Evolutionary conservation across 306 rosid genomes (phyloP).

Genomic region (Prunus kanzakura): DNA sequence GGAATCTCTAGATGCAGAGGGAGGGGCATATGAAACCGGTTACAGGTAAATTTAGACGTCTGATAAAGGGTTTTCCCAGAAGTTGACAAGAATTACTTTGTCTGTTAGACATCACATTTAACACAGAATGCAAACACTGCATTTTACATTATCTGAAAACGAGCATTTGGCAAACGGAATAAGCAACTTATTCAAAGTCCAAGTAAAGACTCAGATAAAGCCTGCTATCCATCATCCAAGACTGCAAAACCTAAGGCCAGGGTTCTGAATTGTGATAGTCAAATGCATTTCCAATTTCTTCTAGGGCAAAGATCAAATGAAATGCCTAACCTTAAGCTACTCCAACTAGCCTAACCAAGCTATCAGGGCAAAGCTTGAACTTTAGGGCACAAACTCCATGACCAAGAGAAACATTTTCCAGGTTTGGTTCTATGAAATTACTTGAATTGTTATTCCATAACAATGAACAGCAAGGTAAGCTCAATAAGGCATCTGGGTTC

Average conservation of each 20-base stretch:
- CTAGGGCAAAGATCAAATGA: background rate
- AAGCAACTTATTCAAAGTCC: background rate
- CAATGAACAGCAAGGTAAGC: background rate
- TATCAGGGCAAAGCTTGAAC: background rate
- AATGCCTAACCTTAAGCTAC: background rate
- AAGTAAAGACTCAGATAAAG: background rate
- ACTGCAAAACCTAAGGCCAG: background rate
- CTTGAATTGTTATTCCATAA: background rate
- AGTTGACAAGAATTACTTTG: too few relatives aligned
- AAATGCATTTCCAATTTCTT: background rate
- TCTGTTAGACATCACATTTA: too few relatives aligned
- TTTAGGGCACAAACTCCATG: background rate
- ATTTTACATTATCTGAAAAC: background rate
- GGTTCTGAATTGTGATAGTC: background rate
- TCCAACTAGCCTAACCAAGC: background rate
- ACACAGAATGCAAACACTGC: background rate
- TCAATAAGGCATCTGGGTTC: background rate
- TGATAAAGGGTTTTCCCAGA: too few relatives aligned
- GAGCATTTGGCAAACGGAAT: background rate
- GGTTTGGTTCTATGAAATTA: background rate
- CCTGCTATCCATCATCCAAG: background rate
- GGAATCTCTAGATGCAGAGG: too few relatives aligned
- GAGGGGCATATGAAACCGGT: too few relatives aligned
- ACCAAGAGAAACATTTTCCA: background rate
- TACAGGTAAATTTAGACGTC: too few relatives aligned